Evolutionary conservation across 495 filamentous ascomycete genomes (phyloP), one percentile per base, ranked within the genome.

Genomic region (Rhizodiscina lignyota): DNA sequence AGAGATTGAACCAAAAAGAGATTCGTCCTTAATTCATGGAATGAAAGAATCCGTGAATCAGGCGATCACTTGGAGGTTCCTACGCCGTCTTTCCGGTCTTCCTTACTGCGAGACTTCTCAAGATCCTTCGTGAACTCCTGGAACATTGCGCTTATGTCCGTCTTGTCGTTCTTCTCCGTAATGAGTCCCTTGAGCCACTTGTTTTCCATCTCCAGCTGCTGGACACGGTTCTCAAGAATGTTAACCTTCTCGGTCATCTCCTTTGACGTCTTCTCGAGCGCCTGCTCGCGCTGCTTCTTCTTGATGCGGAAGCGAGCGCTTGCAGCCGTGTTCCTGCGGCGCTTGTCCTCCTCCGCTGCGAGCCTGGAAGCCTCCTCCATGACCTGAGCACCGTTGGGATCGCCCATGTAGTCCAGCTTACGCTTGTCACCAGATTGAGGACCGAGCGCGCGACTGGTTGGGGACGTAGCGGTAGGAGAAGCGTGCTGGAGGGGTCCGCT

Each of bases 281-380:
- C 77, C 53, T 89, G 81, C 62, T 97, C 89, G 36, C 89, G 81
- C 59, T 92, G 83, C 71, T 97, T 97, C 82, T 97, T 97, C 72
- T 97, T 97, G 49, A 92, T 74, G 38, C 89, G 80, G 71, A 97
- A 97, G 36, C 89, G 79, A 16, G 89, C 89, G 33, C 72, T 80
- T 28, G 89, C 89, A 23, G 89, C 89, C 1, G 89, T 97, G 59
- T 97, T 97, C 41, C 89, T 80, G 30, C 87, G 76, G 8, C 89
- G 82, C 55, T 94, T 94, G 56, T 97, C 89, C 62, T 97, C 89
- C 58, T 97, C 89, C 21, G 89, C 86, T 12, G 83, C 84, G 11
- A 74, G 45, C 22, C 83, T 69, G 22, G 85, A 68, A 41, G 72
- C 59, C 48, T 83, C 78, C 52, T 83, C 78, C 40, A 74, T 64